Base-by-base conservation (phyloP, 768 basidiomycete genomes). In the Pleurotus tuber-regium region DNA sequence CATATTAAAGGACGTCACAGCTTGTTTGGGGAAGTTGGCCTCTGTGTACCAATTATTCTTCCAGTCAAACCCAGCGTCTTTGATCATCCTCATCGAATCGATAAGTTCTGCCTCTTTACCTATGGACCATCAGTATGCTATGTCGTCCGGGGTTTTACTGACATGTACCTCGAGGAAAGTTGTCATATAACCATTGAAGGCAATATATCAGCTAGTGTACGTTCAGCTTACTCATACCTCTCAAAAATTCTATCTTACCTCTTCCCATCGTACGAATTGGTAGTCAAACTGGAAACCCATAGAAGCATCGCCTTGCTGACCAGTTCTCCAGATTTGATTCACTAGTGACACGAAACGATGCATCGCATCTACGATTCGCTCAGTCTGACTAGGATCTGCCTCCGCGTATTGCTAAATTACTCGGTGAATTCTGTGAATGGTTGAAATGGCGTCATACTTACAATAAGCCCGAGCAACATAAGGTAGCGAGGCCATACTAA, bases 401-500 rank as follows among this genome's bases (percentile, higher is more conserved):
- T 74, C 73, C 2, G 72, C 73, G 36, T 73, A 74, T 72, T 73
- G 72, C 73, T 73, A 40, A 26, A 19, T 4, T 14, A 14, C 21
- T 19, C 11, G 7, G 12, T 38, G n/a, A 16, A 19, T 16, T 7
- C 10, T 7, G 35, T 19, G 6, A 14, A 33, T n/a, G 9, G 35
- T 16, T 9, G 25, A 31, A 33, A 18, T 42, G 30, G 16, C 16
- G 16, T 16, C 24, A 24, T 4, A 61, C 69, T 26, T 53, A 73
- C 71, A 14, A 70, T 65, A 16, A 75, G 53, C 2, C 71, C 72
- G 19, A 73, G 58, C 23, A 75, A 51, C 10, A 73, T 57, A 11
- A 75, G 64, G 52, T 72, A 75, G 2, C 73, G 63, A n/a, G 73
- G 73, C 72, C 73, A 75, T 7, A 69, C 64, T 0, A 73, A 60